Percentiles rank a stretch among this genome's conserved stretches.
Conservation (phyloP, 331 rosid species). For the Erythrophleum ivorense region DNA sequence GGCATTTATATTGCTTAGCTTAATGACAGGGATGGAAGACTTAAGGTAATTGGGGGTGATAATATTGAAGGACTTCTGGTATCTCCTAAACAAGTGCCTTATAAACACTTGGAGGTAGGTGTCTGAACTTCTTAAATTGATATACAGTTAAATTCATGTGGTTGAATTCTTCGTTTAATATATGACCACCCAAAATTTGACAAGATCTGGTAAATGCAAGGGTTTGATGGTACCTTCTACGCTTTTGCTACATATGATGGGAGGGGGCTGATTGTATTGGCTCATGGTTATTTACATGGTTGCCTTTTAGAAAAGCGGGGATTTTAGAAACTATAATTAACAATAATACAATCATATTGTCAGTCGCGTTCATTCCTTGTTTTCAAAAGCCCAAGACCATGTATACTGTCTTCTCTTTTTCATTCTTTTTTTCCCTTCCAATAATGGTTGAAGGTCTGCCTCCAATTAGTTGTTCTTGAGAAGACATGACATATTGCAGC, state of each 20-base stretch:
- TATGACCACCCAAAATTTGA: constrained; percentile 1
- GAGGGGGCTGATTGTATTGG: not conserved
- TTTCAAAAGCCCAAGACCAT: not conserved
- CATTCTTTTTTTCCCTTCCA: not conserved
- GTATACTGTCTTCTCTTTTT: not conserved
- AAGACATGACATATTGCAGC: not conserved
- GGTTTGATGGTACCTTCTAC: not conserved
- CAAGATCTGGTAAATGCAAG: not conserved
- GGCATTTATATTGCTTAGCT: constrained; percentile 35
- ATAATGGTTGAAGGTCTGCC: not conserved
- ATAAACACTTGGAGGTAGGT: constrained; percentile 85
- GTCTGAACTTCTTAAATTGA: constrained; percentile 14
- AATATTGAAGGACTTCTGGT: constrained; percentile 90
- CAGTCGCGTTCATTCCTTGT: not conserved
- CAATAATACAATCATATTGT: not conserved
- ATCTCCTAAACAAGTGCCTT: constrained; percentile 84
- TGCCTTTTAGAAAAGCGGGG: not conserved
- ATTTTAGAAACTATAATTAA: not conserved
- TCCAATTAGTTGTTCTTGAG: not conserved
- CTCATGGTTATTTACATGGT: not conserved
- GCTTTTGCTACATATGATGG: constrained; percentile 6
- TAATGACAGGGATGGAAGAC: constrained; percentile 88
- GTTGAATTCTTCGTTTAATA: not conserved
- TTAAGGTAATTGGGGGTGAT: constrained; percentile 90
- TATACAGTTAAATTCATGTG: constrained; percentile 10